phyloP scores from a whole-genome alignment of 768 basidiomycete genomes.

The Trametes cinnabarina region DNA sequence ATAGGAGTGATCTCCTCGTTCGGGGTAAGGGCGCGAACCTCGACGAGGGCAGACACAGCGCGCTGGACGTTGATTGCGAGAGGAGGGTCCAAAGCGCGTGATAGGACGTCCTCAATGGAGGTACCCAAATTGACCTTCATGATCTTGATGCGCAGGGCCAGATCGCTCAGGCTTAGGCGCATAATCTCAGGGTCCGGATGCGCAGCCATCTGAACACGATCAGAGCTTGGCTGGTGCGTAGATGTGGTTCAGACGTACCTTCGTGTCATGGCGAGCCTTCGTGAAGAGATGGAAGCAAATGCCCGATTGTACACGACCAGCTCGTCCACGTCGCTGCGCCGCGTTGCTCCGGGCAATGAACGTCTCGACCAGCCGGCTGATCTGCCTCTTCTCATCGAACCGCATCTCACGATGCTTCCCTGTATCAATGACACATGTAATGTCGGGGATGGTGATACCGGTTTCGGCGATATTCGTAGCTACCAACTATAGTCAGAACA shows the following conservation, averaged over 20 bases:
- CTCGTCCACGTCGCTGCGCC: slow-evolving; percentile 82
- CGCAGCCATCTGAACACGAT: slow-evolving; percentile 64
- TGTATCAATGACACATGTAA: slow-evolving; percentile 93
- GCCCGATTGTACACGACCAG: slow-evolving; percentile 87
- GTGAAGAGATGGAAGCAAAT: slow-evolving; percentile 97
- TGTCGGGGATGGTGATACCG: slow-evolving; percentile 97
- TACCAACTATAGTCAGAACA: too few relatives aligned
- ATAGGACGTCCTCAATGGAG: slow-evolving; percentile 88
- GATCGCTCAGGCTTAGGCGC: slow-evolving; percentile 87
- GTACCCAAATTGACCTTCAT: slow-evolving; percentile 84
- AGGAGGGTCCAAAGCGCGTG: slow-evolving; percentile 88
- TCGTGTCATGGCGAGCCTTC: slow-evolving; percentile 76
- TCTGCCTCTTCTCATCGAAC: slow-evolving; percentile 96
- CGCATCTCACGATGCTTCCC: slow-evolving; percentile 95
- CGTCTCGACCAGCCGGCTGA: slow-evolving; percentile 87
- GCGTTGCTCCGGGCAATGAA: slow-evolving; percentile 92
- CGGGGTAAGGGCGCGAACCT: slow-evolving; percentile 84
- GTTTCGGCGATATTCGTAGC: slow-evolving; percentile 96
- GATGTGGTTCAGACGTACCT: slow-evolving; percentile 40
- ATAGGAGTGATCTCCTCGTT: slow-evolving; percentile 92
- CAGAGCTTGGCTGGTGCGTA: not conserved
- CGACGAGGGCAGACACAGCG: slow-evolving; percentile 87
- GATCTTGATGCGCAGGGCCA: slow-evolving; percentile 89
- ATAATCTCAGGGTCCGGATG: slow-evolving; percentile 95
- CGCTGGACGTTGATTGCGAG: slow-evolving; percentile 81